Conservation (phyloP, 495 filamentous ascomycete species). For the Staphylotrichum tortipilum region DNA sequence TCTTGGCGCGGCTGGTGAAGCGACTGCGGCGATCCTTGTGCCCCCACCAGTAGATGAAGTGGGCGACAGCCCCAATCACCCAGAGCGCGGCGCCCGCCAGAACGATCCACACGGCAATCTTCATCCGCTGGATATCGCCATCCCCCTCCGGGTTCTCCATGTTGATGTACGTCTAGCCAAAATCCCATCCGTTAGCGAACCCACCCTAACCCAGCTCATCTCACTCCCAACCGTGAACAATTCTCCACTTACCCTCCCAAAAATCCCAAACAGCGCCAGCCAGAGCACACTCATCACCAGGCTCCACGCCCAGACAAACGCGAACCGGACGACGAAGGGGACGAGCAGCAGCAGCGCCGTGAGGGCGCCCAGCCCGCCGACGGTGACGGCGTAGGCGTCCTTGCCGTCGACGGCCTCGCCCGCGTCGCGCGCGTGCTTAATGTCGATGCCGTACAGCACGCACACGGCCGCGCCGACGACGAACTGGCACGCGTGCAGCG, state of each 20-base stretch:
- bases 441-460: slow-evolving; percentile 69
- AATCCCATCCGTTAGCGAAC: neutral
- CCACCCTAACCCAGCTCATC: too few relatives aligned
- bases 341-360: slow-evolving; percentile 55
- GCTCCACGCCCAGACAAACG: slow-evolving; percentile 58
- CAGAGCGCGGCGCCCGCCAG: slow-evolving; percentile 64
- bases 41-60: slow-evolving; percentile 35
- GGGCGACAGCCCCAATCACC: slow-evolving; percentile 46
- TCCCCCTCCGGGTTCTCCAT: slow-evolving; percentile 54
- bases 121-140: slow-evolving; percentile 59
- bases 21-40: slow-evolving; percentile 33
- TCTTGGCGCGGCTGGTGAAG: slow-evolving; percentile 42
- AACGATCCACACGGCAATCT: slow-evolving; percentile 80
- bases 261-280: slow-evolving; percentile 72
- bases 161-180: slow-evolving; percentile 58
- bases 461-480: slow-evolving; percentile 64
- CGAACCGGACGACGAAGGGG: slow-evolving; percentile 50
- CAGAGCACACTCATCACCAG: slow-evolving; percentile 62
- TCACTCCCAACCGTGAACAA: too few relatives aligned
- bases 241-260: slow-evolving; percentile 43
- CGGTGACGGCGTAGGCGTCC: slow-evolving; percentile 71
- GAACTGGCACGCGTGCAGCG: slow-evolving; percentile 63
- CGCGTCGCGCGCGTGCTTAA: slow-evolving; percentile 48
- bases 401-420: slow-evolving; percentile 47
- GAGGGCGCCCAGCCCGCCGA: slow-evolving; percentile 51